Evolutionary conservation across 2,329 filamentous ascomycete species (phyloP).

Genomic region (Epichloe hybrida): DNA sequence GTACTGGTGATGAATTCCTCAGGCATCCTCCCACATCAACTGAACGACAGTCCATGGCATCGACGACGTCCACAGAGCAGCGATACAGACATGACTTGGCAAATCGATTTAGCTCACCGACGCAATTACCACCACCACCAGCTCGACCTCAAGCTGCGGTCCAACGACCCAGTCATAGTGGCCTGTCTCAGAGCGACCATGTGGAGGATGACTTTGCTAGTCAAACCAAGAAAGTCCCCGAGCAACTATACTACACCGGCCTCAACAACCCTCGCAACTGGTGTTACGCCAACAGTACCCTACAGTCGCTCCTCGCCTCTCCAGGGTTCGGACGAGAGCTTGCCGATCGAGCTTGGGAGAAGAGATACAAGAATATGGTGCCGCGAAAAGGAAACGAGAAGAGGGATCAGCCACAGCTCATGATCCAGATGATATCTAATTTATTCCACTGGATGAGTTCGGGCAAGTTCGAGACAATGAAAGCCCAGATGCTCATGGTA

Average conservation of each 20-base stretch:
- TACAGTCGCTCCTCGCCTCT: constrained; percentile 73
- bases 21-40: constrained; percentile 62
- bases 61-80: constrained; percentile 17
- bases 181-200: constrained; percentile 38
- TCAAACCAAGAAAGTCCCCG: constrained; percentile 24
- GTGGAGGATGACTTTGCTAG: constrained; percentile 21
- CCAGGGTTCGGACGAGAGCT: constrained; percentile 52
- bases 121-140: constrained; percentile 42
- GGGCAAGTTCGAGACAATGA: constrained; percentile 36
- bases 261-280: constrained; percentile 69
- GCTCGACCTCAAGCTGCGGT: constrained; percentile 54
- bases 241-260: constrained; percentile 42
- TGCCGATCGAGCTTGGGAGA: constrained; percentile 43
- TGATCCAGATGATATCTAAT: constrained; percentile 46
- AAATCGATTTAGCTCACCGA: constrained; percentile 27
- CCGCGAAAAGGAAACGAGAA: constrained; percentile 47
- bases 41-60: constrained; percentile 46
- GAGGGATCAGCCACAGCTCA: constrained; percentile 40
- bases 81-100: constrained; percentile 16
- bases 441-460: constrained; percentile 43
- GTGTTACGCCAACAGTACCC: constrained; percentile 85
- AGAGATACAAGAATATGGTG: constrained; percentile 45
- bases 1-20: constrained; percentile 71
- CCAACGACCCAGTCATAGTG: constrained; percentile 64
- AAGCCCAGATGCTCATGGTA: constrained; percentile 45